Base-by-base conservation (phyloP, 768 basidiomycete species). In the Kondoa subrosea region DNA sequence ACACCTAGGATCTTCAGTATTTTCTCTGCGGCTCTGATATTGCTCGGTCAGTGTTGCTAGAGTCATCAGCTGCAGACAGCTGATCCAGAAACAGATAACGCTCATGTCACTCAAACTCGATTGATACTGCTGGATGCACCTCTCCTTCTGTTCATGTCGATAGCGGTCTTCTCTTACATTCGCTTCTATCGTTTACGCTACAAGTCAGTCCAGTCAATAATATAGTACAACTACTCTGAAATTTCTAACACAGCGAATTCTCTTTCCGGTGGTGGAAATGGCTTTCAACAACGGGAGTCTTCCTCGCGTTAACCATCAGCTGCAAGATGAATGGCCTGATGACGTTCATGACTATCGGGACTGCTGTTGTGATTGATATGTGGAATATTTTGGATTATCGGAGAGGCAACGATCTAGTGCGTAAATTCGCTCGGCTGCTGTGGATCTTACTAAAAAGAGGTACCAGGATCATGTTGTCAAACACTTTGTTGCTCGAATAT, bases 291-390 rank as follows among this genome's bases (percentile, higher is more conserved):
- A 96, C 93, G 1, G 95, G 95, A 25, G 81, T 86, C 67, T 91
- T 88, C 78, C 89, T 99, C 84, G 90, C 91, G 34, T 91, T 91
- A 77, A 89, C 91, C 1, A 88, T 95, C 83, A 90, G 88, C 2
- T 93, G 92, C 74, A 99, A 99, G 78, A 95, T 97, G 78, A 96
- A 96, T 73, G 95, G 95, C 34, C 80, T 97, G 61, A 81, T 99
- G 69, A 91, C 91, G 1, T 96, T 99, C 67, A 66, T 84, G 56
- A 83, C 88, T 16, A 85, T 99, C 71, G 95, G 95, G 1, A 81
- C 87, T 62, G 93, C 93, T 3, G 95, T 97, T 57, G 75, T 88
- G 32, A 85, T 93, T 69, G 95, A 99, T 76, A 80, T 99, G 14
- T 99, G 95, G 93, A 88, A 87, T 71, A 81, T 97, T 57, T 78